Percentiles rank a stretch among this genome's conserved stretches.
Evolutionary conservation across 208 protist genomes (phyloP).

Genomic region (Herpetomonas samuelpessoai): DNA sequence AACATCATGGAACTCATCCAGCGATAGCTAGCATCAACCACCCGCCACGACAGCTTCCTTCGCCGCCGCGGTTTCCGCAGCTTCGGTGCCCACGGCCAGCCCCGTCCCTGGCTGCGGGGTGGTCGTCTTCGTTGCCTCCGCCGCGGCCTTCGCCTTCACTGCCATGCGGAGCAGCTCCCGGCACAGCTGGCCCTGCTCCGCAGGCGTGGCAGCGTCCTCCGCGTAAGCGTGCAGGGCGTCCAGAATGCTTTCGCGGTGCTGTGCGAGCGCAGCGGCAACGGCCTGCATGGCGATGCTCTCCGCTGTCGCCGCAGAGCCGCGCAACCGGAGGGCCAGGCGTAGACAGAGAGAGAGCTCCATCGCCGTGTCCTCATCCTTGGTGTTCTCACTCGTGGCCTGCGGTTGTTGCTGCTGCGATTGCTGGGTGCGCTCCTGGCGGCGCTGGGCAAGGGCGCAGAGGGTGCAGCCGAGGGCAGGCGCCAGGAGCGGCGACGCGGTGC

Average conservation of each 20-base stretch:
- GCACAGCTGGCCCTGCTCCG: background rate
- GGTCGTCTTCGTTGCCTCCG: too few species aligned
- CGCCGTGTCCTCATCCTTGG: background rate
- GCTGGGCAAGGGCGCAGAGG: background rate
- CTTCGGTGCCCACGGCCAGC: too few species aligned
- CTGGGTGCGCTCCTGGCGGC: background rate
- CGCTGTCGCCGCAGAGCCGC: too few species aligned
- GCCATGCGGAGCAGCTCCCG: background rate
- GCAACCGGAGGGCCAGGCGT: background rate
- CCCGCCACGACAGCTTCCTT: too few species aligned
- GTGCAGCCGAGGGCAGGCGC: conserved; percentile 19
- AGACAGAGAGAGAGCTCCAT: background rate
- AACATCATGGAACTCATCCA: too few species aligned
- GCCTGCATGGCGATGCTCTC: background rate
- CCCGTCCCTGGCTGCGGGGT: too few species aligned
- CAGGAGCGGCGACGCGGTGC: conserved; percentile 8
- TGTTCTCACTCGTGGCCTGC: background rate
- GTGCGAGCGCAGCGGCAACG: conserved; percentile 3
- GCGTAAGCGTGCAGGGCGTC: conserved; percentile 1
- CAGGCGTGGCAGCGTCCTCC: background rate
- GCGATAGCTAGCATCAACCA: too few species aligned
- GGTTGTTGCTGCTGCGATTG: too few species aligned
- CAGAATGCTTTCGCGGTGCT: background rate
- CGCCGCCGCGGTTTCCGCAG: too few species aligned
- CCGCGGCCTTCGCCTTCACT: too few species aligned